Evolutionary conservation across 768 basidiomycete species (phyloP), one percentile per base, ranked within the genome.

Genomic region (Termitomyces sp.): DNA sequence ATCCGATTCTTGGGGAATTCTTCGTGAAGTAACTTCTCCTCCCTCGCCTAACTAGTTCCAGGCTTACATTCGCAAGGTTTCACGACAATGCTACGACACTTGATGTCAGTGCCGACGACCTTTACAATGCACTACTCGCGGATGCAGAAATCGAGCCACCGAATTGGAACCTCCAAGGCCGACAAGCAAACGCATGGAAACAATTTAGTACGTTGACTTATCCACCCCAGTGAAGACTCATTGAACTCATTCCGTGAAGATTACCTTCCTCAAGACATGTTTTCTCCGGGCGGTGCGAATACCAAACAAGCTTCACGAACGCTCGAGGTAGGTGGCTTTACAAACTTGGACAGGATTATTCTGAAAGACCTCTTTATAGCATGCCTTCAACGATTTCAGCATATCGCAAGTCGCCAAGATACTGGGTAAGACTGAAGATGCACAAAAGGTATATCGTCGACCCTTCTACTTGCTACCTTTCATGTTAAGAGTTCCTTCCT

Each of bases 1-100:
- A 86, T 60, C 83, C 83, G 0, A 84, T 86, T 36, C 66, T 86
- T 7, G 79, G 76, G 15, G 85, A 86, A 64, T 85, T 85, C 68
- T 80, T 82, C 56, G 82, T 84, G 29, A 85, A 85, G 82, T 84
- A 57, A 15, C 73, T 63, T 7, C 4, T 31, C 23, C 7, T 41
- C 11, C 1, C 47, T 11, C 2, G 5, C 31, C 12, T 23, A 12
- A 47, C 23, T 31, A 25, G 50, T 29, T 35, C 51, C 16, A 43
- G 49, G 9, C 40, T 48, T 15, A 50, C 11, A 50, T 32, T 7
- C 7, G 33, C 1, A 41, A 85, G 84, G 62, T 86, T 78, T 68
- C 67, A 74, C 38, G 67, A 80, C 3, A 75, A 83, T 40, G 78
- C 81, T 15, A 64, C 68, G 2, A 65, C 70, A 6, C 67, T 85